A percentile compares a stretch with the other conserved stretches of the same genome.
Conservation (phyloP, 495 filamentous ascomycete genomes). For the Neurospora sp. region DNA sequence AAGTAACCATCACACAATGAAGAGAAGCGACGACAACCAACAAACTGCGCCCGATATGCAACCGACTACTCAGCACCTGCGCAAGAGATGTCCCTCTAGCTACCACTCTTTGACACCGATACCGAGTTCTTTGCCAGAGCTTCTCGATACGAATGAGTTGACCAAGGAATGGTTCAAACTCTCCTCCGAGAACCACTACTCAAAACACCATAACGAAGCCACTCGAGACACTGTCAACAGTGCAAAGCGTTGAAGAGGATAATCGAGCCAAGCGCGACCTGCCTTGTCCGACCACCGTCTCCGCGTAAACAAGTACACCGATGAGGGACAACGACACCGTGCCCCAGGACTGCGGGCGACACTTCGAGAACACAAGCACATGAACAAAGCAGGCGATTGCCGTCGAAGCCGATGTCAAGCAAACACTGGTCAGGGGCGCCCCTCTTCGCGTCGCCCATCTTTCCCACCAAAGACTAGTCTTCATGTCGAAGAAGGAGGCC, state of each 20-base stretch:
- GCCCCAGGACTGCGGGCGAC: too few relatives aligned
- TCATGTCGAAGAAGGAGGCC: too few relatives aligned
- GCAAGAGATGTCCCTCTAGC: background rate
- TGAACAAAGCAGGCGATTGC: too few relatives aligned
- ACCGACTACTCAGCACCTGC: background rate
- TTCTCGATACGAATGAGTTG: too few relatives aligned
- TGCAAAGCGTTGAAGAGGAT: background rate
- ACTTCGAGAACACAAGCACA: background rate
- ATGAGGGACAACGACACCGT: background rate
- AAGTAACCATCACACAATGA: background rate
- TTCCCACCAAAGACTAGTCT: too few relatives aligned
- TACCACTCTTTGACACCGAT: background rate
- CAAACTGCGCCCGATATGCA: background rate
- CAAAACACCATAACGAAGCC: background rate
- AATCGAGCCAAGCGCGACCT: background rate
- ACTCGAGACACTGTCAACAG: background rate
- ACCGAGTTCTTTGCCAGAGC: background rate
- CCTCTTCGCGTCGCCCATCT: too few relatives aligned
- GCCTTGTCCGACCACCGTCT: background rate
- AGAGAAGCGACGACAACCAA: background rate
- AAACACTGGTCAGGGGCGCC: too few relatives aligned
- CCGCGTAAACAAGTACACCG: background rate
- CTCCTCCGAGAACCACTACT: background rate
- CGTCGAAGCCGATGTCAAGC: too few relatives aligned
- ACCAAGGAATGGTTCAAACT: too few relatives aligned